A percentile compares a stretch with the other conserved stretches of the same genome.
These are phyloP conservation scores for Curvularia hawaiiensis DNA, from an alignment of 2,329 filamentous ascomycete genomes.

Conservation along the genomic window DNA sequence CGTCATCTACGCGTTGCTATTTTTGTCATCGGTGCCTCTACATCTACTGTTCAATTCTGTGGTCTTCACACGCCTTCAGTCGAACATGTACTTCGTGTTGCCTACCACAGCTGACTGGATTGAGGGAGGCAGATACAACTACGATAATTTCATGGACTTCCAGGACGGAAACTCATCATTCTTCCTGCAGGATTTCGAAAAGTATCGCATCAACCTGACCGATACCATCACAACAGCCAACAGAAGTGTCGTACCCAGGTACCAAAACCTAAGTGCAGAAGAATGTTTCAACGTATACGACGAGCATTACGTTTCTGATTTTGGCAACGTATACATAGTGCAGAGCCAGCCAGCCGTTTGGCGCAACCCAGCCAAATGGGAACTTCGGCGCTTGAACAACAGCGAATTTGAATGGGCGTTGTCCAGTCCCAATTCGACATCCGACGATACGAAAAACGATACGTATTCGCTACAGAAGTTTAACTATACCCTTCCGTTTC, in stretches of 20 bases:
- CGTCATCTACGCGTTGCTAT: constrained; percentile 11
- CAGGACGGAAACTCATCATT: not conserved
- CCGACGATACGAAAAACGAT: rapidly evolving
- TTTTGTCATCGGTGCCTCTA: constrained; percentile 19
- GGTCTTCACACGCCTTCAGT: constrained; percentile 22
- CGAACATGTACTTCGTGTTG: constrained; percentile 22
- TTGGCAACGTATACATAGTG: constrained; percentile 22
- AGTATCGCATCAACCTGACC: not conserved
- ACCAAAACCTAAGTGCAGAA: constrained; percentile 3
- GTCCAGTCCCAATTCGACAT: not conserved
- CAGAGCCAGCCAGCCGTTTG: constrained; percentile 13
- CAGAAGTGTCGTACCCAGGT: not conserved
- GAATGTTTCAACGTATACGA: constrained; percentile 19
- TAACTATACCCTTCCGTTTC: not conserved
- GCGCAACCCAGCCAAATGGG: constrained; percentile 7
- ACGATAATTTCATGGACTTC: constrained; percentile 6
- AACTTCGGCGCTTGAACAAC: not conserved
- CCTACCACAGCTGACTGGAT: constrained; percentile 21
- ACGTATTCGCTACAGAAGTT: not conserved
- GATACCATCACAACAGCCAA: not conserved
- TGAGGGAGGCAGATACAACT: constrained; percentile 13
- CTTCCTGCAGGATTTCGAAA: not conserved
- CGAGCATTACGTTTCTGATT: constrained; percentile 16
- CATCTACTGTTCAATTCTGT: constrained; percentile 30
- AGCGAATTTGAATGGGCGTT: not conserved